Conservation (phyloP, 176 grass and related monocot species). For the Zizania latifolia region DNA sequence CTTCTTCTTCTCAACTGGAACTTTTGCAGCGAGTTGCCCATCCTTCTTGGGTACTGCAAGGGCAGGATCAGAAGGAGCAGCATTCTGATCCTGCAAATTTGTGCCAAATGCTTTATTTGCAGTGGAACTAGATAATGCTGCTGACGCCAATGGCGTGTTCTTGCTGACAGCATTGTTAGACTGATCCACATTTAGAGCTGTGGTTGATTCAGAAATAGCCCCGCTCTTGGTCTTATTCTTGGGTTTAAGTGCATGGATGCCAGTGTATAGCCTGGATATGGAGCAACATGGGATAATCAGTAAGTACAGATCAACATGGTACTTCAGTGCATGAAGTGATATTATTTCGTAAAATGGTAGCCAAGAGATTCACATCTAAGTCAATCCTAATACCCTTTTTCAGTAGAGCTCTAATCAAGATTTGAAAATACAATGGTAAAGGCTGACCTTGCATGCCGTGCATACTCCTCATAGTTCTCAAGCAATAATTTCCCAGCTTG, state of each 20-base stretch:
- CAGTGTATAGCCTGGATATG: slow-evolving; percentile 56
- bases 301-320: background rate
- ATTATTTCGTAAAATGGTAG: background rate
- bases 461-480: slow-evolving; percentile 84
- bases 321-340: background rate
- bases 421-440: slow-evolving; percentile 3
- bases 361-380: slow-evolving; percentile 4
- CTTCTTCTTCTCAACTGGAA: slow-evolving; percentile 72
- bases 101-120: slow-evolving; percentile 34
- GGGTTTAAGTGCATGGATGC: slow-evolving; percentile 70
- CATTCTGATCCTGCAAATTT: slow-evolving; percentile 62
- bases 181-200: slow-evolving; percentile 56
- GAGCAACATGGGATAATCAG: background rate
- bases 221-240: slow-evolving; percentile 62
- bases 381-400: background rate
- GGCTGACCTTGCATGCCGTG: slow-evolving; percentile 76
- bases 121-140: slow-evolving; percentile 33
- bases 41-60: slow-evolving; percentile 38
- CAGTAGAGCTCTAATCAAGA: background rate
- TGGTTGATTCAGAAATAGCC: slow-evolving; percentile 74
- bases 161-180: slow-evolving; percentile 31
- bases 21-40: slow-evolving; percentile 23
- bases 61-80: slow-evolving; percentile 22
- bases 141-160: slow-evolving; percentile 22
- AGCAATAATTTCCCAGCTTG: slow-evolving; percentile 93